These are phyloP conservation scores for Casuarina equisetifolia DNA, from an alignment of 306 rosid genomes.

Conservation along the genomic window DNA sequence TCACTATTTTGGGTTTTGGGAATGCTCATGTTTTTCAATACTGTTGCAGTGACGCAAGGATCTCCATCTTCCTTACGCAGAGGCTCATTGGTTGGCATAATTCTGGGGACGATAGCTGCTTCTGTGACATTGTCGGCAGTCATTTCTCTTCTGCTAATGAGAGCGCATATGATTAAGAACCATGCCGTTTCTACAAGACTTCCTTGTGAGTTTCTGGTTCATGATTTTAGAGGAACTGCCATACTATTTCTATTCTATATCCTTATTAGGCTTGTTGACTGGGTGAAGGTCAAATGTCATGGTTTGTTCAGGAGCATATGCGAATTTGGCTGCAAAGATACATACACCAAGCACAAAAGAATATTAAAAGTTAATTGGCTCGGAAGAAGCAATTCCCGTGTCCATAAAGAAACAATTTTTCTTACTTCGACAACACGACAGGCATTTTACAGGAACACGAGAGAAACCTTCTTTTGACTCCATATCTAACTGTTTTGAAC, in stretches of 20 bases:
- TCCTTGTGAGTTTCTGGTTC: background rate
- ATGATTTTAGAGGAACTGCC: background rate
- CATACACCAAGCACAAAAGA: too few species aligned
- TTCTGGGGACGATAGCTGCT: slow-evolving; percentile 1
- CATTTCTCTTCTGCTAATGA: background rate
- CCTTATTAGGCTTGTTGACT: background rate
- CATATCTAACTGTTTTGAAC: too few species aligned
- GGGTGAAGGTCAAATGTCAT: background rate
- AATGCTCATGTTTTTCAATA: background rate
- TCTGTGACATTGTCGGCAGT: background rate
- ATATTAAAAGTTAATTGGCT: too few species aligned
- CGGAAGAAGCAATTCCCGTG: too few species aligned
- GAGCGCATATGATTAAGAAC: background rate
- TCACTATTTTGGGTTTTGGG: background rate
- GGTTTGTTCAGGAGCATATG: too few species aligned
- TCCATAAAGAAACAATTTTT: too few species aligned
- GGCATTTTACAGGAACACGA: too few species aligned
- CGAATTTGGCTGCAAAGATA: too few species aligned
- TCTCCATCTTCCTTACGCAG: background rate
- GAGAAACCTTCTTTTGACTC: too few species aligned
- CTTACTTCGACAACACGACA: too few species aligned
- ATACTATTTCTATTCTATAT: background rate
- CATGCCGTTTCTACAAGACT: background rate
- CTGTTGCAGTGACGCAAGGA: background rate
- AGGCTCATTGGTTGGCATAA: background rate